Evolutionary conservation across 2,329 filamentous ascomycete genomes (phyloP).

Genomic region (Aschersonia sp.): DNA sequence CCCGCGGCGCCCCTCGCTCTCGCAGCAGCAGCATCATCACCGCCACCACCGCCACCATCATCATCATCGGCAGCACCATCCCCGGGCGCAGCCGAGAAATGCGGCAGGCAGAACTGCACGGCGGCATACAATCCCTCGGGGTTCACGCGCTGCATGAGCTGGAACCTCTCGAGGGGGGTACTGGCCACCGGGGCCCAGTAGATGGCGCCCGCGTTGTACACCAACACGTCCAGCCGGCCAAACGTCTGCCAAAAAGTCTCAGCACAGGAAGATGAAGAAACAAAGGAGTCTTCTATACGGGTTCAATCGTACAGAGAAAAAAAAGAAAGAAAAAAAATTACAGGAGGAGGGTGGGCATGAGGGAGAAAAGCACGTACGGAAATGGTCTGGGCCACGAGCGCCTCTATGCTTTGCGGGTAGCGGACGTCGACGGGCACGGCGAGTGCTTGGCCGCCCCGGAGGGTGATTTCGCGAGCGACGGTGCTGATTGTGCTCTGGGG

Average conservation of each 20-base stretch:
- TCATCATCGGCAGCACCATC: too few relatives aligned
- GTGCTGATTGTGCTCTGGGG: slow-evolving; percentile 63
- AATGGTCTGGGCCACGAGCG: slow-evolving; percentile 45
- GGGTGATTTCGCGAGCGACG: slow-evolving; percentile 57
- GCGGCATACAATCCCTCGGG: slow-evolving; percentile 61
- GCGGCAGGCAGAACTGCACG: slow-evolving; percentile 53
- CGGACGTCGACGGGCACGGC: slow-evolving; percentile 60
- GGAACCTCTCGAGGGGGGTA: slow-evolving; percentile 63
- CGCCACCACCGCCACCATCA: slow-evolving; percentile 3
- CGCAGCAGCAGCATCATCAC: not conserved
- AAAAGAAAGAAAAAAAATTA: too few relatives aligned
- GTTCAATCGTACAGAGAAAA: too few relatives aligned
- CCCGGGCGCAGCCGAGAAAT: slow-evolving; percentile 25
- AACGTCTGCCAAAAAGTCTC: slow-evolving; percentile 25
- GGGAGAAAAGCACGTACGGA: slow-evolving; percentile 5
- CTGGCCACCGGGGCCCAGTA: slow-evolving; percentile 67
- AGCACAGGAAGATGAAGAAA: too few relatives aligned
- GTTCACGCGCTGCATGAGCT: slow-evolving; percentile 63
- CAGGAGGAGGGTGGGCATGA: not conserved
- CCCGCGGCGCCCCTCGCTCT: slow-evolving; percentile 24
- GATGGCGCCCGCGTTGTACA: slow-evolving; percentile 78
- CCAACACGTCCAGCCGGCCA: slow-evolving; percentile 52
- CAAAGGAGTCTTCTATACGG: too few relatives aligned
- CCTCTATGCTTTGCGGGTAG: slow-evolving; percentile 42
- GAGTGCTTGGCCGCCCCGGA: slow-evolving; percentile 46